Base-by-base conservation (phyloP, 1,284 basidiomycete genomes). In the Phellopilus nigrolimitatus region DNA sequence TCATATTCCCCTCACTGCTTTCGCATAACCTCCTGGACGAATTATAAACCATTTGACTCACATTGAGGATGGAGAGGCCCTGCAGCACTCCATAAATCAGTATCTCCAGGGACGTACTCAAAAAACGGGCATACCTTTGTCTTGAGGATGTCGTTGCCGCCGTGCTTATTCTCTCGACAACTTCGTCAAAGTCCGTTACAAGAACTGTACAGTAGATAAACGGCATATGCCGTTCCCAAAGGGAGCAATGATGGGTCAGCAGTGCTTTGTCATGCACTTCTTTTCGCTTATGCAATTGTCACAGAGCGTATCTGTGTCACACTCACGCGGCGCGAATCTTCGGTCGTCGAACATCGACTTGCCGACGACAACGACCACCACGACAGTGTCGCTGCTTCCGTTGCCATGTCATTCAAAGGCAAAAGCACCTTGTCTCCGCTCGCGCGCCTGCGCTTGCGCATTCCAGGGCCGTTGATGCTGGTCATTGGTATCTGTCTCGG, bases 401-500 rank as follows among this genome's bases (percentile, higher is more conserved):
- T 21, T 38, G 51, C 36, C 28, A 48, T 53, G 51, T 40, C 44
- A 13, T 24, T 50, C 24, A 54, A 37, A 24, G 47, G 40, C 21
- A 34, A 28, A 28, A 34, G 42, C 12, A 15, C 12, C n/a, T n/a
- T 30, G 13, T 17, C 31, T 19, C 15, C 36, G 19, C 22, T 40
- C 19, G 30, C 47, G 38, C 52, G 48, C 3, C 34, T 54, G 36
- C 52, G 48, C 3, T 27, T 54, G 36, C 53, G 53, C 24, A 45
- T 54, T 3, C 54, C 54, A 3, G 45, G 37, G 12, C 54, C 54
- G 9, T 30, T 55, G 24, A 38, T 55, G 45, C 49, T 55, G 22
- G 44, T 52, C 22, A 51, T 55, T 15, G 54, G 54, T 22, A 24
- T 55, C 37, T 51, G 49, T 24, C 39, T 55, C 1, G 54, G 54